Conservation (phyloP, 1,284 basidiomycete species). For the Schizophyllum commune region DNA sequence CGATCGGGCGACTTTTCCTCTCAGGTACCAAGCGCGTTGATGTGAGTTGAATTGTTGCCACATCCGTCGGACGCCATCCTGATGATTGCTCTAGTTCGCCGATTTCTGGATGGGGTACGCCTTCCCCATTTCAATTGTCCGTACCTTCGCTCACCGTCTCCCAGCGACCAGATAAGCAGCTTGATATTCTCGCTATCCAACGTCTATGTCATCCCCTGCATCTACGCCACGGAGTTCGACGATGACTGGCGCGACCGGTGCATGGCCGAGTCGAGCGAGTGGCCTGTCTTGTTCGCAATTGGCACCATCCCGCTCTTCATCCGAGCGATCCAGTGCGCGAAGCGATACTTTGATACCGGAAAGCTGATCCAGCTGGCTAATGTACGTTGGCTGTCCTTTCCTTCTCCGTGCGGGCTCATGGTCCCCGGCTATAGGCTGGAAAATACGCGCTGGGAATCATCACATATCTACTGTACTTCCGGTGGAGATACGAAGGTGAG, state of each 20-base stretch:
- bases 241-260: slow-evolving; percentile 34
- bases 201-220: slow-evolving; percentile 68
- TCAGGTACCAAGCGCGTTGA: slow-evolving; percentile 74
- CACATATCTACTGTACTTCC: slow-evolving; percentile 57
- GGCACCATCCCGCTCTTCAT: slow-evolving; percentile 56
- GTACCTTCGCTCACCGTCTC: slow-evolving; percentile 13
- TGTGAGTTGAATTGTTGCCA: slow-evolving; percentile 26
- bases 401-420: too few relatives aligned
- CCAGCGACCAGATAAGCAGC: slow-evolving; percentile 79
- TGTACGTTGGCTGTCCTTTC: slow-evolving; percentile 35
- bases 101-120: slow-evolving; percentile 79
- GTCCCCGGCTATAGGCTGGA: too few relatives aligned
- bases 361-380: slow-evolving; percentile 80
- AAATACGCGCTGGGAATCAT: slow-evolving; percentile 71
- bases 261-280: slow-evolving; percentile 35
- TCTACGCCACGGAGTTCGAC: slow-evolving; percentile 53
- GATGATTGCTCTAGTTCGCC: slow-evolving; percentile 40
- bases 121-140: not conserved
- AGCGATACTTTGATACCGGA: slow-evolving; percentile 76
- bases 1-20: slow-evolving; percentile 51
- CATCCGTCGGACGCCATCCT: not conserved
- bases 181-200: slow-evolving; percentile 71
- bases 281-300: slow-evolving; percentile 53
- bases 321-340: slow-evolving; percentile 81
- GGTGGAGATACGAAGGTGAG: slow-evolving; percentile 67